These are phyloP conservation scores for Glomus cerebriforme DNA, from an alignment of 192 early-diverging fungal genomes.

Conservation along the genomic window DNA sequence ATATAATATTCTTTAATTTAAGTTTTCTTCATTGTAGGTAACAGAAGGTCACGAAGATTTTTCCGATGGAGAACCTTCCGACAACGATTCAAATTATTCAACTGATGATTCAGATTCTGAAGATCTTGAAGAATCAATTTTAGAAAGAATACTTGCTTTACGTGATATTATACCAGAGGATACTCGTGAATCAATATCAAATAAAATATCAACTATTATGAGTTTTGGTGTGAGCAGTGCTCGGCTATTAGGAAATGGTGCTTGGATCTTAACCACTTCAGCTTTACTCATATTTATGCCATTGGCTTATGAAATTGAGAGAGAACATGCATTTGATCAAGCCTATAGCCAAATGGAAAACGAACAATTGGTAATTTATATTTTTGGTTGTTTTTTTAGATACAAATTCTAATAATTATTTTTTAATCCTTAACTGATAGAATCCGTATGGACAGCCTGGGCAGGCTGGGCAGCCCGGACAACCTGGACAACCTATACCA, in stretches of 20 bases:
- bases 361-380: conserved; percentile 26
- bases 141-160: conserved; percentile 78
- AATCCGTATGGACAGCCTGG: conserved; percentile 16
- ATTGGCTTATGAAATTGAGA: conserved; percentile 83
- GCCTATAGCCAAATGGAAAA: conserved; percentile 67
- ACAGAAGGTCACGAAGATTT: conserved; percentile 54
- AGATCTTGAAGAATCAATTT: conserved; percentile 75
- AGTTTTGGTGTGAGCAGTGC: conserved; percentile 61
- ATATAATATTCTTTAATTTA: not conserved
- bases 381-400: not conserved
- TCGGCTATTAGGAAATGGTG: conserved; percentile 74
- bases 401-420: not conserved
- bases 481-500: conserved; percentile 1
- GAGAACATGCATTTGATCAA: conserved; percentile 76
- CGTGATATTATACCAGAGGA: conserved; percentile 85
- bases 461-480: not conserved
- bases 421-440: not conserved
- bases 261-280: conserved; percentile 88
- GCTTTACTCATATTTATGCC: conserved; percentile 84
- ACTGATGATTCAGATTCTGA: conserved; percentile 67
- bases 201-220: conserved; percentile 54
- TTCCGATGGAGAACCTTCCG: conserved; percentile 47
- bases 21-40: conserved; percentile 50
- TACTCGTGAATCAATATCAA: conserved; percentile 66
- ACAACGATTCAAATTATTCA: conserved; percentile 58